Conservation (phyloP, 371 early-diverging fungal species). For the Thermomucor indicae-seudaticae region DNA sequence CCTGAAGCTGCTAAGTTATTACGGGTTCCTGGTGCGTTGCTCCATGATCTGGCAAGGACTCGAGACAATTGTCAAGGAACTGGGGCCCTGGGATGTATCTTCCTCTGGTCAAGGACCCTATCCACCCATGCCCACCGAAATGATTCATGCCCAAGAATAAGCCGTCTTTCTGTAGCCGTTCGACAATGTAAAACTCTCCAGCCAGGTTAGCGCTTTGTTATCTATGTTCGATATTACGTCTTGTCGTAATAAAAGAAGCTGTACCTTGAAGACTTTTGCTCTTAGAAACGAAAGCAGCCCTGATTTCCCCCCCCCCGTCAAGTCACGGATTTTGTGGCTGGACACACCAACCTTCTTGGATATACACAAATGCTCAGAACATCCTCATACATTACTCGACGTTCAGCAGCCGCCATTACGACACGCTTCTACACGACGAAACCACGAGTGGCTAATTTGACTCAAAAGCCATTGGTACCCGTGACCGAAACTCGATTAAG, state of each 20-base stretch:
- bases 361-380: neutral
- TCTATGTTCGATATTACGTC: too few relatives aligned
- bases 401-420: neutral
- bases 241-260: neutral
- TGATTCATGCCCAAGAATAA: slow-evolving; percentile 4
- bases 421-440: slow-evolving; percentile 42
- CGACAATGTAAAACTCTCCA: too few relatives aligned
- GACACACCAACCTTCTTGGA: slow-evolving; percentile 2
- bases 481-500: slow-evolving; percentile 22
- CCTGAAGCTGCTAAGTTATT: slow-evolving; percentile 12
- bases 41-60: slow-evolving; percentile 16
- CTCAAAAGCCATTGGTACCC: slow-evolving; percentile 33
- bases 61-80: slow-evolving; percentile 6
- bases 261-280: neutral
- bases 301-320: too few relatives aligned
- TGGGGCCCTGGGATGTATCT: slow-evolving; percentile 7
- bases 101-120: neutral
- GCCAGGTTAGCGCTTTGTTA: too few relatives aligned
- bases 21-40: slow-evolving; percentile 19
- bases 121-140: neutral
- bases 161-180: neutral
- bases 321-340: too few relatives aligned
- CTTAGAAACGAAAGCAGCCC: too few relatives aligned
- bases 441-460: slow-evolving; percentile 39
- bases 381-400: slow-evolving; percentile 15